These are phyloP conservation scores for Pyrenula massariospora DNA, from an alignment of 495 filamentous ascomycete species.

Conservation along the genomic window DNA sequence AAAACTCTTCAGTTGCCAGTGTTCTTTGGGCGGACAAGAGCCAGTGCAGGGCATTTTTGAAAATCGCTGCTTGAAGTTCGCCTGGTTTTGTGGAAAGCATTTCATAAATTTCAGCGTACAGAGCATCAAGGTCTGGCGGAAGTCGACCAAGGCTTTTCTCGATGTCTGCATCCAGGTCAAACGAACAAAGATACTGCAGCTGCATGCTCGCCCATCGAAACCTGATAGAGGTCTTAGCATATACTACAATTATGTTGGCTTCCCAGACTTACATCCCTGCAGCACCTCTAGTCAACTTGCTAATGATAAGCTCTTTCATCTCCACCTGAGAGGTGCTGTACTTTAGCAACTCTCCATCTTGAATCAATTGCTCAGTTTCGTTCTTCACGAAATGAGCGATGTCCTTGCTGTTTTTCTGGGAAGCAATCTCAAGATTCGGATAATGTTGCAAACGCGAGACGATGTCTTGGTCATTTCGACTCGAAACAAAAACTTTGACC, in stretches of 20 bases:
- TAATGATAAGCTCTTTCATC: conserved; percentile 9
- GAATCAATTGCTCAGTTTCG: conserved; percentile 6
- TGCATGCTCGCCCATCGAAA: conserved; percentile 19
- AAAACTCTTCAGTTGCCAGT: not conserved
- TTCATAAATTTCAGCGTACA: not conserved
- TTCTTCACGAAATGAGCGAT: conserved; percentile 12
- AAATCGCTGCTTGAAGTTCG: not conserved
- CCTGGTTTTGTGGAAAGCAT: not conserved
- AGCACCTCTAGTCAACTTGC: conserved; percentile 7
- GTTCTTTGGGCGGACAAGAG: not conserved
- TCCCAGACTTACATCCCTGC: conserved; percentile 8
- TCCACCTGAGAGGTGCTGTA: not conserved
- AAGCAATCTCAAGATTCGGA: conserved; percentile 17
- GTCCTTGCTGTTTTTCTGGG: conserved; percentile 10
- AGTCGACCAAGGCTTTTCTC: not conserved
- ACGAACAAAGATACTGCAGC: conserved; percentile 7
- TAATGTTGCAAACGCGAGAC: conserved; percentile 6
- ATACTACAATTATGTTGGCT: not conserved
- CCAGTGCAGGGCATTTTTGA: not conserved
- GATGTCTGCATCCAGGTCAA: conserved; percentile 1
- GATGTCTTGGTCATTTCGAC: conserved; percentile 21
- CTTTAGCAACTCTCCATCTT: not conserved
- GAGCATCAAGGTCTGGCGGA: not conserved
- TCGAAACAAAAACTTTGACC: conserved; percentile 27
- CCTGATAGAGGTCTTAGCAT: not conserved